phyloP scores from a whole-genome alignment of 176 grass and related monocot genomes.

The Hsuehochloa calcarea region DNA sequence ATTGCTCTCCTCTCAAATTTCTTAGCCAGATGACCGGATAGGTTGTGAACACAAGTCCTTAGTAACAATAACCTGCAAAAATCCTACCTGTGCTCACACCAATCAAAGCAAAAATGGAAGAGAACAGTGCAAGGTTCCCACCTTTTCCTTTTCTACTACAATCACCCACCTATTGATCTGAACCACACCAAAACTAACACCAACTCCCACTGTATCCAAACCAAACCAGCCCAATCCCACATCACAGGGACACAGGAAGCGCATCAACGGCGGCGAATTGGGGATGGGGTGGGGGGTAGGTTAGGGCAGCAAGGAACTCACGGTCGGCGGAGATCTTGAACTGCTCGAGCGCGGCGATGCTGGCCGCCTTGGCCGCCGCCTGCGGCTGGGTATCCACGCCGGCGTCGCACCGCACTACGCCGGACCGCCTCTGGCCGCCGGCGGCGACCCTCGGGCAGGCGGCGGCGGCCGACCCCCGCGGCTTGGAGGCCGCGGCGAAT shows the following conservation, averaged over 20 bases:
- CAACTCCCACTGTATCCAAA: not conserved
- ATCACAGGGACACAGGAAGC: not conserved
- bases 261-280: slow-evolving; percentile 3
- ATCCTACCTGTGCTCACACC: not conserved
- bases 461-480: slow-evolving; percentile 4
- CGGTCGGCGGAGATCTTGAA: slow-evolving; percentile 98
- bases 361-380: slow-evolving; percentile 46
- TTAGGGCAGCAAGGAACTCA: slow-evolving; percentile 38
- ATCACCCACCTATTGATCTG: not conserved
- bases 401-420: slow-evolving; percentile 66
- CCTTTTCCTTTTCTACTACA: not conserved
- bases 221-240: not conserved
- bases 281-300: not conserved
- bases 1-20: not conserved
- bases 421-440: slow-evolving; percentile 32
- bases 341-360: slow-evolving; percentile 77
- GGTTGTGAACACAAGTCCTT: not conserved
- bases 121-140: not conserved
- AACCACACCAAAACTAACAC: slow-evolving; percentile 13
- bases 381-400: slow-evolving; percentile 51
- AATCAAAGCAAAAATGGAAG: not conserved
- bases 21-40: not conserved
- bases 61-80: not conserved
- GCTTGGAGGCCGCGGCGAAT: slow-evolving; percentile 38
- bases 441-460: slow-evolving; percentile 28